Percentiles rank a stretch among this genome's conserved stretches.
These are phyloP conservation scores for Colletotrichum magnum DNA, from an alignment of 2,329 filamentous ascomycete species.

Conservation along the genomic window DNA sequence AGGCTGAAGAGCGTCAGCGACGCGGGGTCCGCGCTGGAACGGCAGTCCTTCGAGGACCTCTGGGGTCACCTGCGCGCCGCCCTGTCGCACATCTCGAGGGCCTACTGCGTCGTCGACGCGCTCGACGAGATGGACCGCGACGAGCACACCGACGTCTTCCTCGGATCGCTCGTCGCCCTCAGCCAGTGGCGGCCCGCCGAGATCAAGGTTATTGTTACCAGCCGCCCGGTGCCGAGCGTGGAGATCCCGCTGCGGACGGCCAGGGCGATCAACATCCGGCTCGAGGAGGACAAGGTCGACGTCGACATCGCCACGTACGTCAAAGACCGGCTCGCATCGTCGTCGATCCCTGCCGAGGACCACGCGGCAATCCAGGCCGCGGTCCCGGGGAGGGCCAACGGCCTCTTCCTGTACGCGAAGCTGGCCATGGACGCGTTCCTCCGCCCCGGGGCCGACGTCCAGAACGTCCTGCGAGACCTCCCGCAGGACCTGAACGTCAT, in stretches of 20 bases:
- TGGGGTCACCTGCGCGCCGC: slow-evolving; percentile 49
- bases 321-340: slow-evolving; percentile 37
- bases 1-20: slow-evolving; percentile 41
- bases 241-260: slow-evolving; percentile 49
- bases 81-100: slow-evolving; percentile 43
- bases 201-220: slow-evolving; percentile 60
- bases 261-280: slow-evolving; percentile 49
- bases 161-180: slow-evolving; percentile 50
- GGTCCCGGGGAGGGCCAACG: slow-evolving; percentile 54
- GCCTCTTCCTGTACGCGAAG: slow-evolving; percentile 60
- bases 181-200: slow-evolving; percentile 47
- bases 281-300: slow-evolving; percentile 54
- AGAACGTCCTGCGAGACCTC: slow-evolving; percentile 48
- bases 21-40: slow-evolving; percentile 27
- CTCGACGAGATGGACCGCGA: slow-evolving; percentile 62
- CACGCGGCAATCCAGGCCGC: slow-evolving; percentile 46
- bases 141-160: slow-evolving; percentile 49
- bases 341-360: slow-evolving; percentile 41
- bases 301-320: slow-evolving; percentile 58
- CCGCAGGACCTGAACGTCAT: slow-evolving; percentile 55
- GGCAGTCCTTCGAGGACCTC: slow-evolving; percentile 44
- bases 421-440: slow-evolving; percentile 58
- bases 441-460: slow-evolving; percentile 44
- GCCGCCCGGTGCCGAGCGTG: slow-evolving; percentile 52
- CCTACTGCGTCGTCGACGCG: slow-evolving; percentile 58